Evolutionary conservation across 192 early-diverging fungal species (phyloP), one percentile per base, ranked within the genome.

Genomic region (Entomortierella parvispora): DNA sequence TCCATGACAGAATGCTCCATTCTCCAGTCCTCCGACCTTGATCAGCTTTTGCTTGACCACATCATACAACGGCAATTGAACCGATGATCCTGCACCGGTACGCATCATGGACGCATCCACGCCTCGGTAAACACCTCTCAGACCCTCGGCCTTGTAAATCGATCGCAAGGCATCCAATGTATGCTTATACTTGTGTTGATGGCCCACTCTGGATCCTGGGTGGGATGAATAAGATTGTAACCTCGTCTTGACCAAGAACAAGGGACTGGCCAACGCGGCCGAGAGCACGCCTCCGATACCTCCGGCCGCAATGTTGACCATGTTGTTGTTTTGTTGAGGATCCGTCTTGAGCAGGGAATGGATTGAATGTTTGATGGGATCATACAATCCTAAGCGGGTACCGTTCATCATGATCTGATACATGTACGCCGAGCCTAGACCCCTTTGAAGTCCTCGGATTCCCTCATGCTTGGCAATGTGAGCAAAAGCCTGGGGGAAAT

Each of bases 331-430:
- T 45, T 72, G 61, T 20, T 71, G 17, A 12, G 65, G 76, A 37
- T 64, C 57, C 1, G 79, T 83, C 3, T 80, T 80, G 26, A 89
- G 65, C 18, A 68, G n/a, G 31, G 62, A 51, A 70, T 82, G 82
- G 11, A 93, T 65, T 0, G 80, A 71, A 25, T 83, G 83, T 61
- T 92, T 89, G 28, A 91, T 86, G 2, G 97, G 97, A 65, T 94
- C 95, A 72, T 97, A 99, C 44, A 96, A 70, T 5, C 97, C 96
- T 25, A 99, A 81, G 50, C 97, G 91, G 37, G 90, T 92, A 33
- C 97, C 97, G 67, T 99, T 99, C 75, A 99, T 87, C 71, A 94
- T 84, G 47, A 95, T 82, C 79, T 99, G 97, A 79, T 96, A 98
- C 56, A 88, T 80, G 81, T 98, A 98, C 2, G 95, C 96, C 4